Conservation (phyloP, 2,329 filamentous ascomycete genomes). For the Colletotrichum viniferum region DNA sequence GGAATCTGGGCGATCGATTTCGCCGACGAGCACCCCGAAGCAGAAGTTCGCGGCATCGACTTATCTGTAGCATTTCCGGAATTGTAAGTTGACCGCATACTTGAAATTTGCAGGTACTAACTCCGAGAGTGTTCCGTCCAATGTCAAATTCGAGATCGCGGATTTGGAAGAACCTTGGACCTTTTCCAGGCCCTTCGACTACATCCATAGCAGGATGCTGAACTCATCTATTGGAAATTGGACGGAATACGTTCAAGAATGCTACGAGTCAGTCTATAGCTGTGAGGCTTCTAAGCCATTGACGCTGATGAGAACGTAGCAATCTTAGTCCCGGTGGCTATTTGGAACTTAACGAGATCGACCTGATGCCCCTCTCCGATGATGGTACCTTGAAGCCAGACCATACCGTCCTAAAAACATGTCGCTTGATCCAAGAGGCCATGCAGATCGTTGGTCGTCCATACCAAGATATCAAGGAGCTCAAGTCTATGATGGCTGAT, state of each 20-base stretch:
- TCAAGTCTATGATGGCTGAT: not conserved
- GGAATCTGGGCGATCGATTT: slow-evolving; percentile 52
- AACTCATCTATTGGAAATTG: not conserved
- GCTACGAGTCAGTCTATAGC: slow-evolving; percentile 29
- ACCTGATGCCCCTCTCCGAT: slow-evolving; percentile 27
- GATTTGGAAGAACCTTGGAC: slow-evolving; percentile 38
- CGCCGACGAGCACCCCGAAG: slow-evolving; percentile 24
- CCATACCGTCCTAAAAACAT: slow-evolving; percentile 28
- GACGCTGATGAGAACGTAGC: not conserved
- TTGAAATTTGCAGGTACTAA: not conserved
- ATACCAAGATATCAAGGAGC: not conserved
- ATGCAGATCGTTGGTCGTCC: not conserved
- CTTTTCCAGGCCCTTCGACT: slow-evolving; percentile 23
- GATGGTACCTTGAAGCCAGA: slow-evolving; percentile 25
- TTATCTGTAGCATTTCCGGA: slow-evolving; percentile 42
- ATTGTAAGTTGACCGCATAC: slow-evolving; percentile 24
- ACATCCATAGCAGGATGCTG: not conserved
- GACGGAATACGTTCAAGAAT: slow-evolving; percentile 24
- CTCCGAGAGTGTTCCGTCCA: slow-evolving; percentile 37
- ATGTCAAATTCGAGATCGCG: slow-evolving; percentile 46
- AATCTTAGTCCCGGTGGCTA: slow-evolving; percentile 43
- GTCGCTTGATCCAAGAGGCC: slow-evolving; percentile 26
- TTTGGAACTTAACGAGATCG: slow-evolving; percentile 46
- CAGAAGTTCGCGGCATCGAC: slow-evolving; percentile 39
- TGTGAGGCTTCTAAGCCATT: too few species aligned